A percentile compares a stretch with the other conserved stretches of the same genome.
These are phyloP conservation scores for Alliaria petiolata DNA, from an alignment of 345 rosid species.

Conservation along the genomic window DNA sequence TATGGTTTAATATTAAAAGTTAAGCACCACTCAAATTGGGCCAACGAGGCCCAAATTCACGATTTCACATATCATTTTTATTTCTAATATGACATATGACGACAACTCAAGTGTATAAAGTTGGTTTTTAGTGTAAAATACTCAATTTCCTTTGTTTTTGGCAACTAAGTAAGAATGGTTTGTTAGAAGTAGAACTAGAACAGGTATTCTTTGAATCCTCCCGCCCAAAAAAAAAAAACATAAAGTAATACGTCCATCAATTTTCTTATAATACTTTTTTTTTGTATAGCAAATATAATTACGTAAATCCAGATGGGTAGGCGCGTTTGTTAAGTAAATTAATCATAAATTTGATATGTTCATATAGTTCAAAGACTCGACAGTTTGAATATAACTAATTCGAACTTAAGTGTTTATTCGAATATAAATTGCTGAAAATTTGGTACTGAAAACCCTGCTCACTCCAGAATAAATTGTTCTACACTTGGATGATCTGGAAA, in stretches of 20 bases:
- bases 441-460: not conserved
- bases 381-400: not conserved
- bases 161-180: too few species aligned
- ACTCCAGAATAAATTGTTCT: not conserved
- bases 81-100: too few species aligned
- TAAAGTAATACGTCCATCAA: not conserved
- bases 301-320: not conserved
- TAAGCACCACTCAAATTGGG: not conserved
- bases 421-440: not conserved
- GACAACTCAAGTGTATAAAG: too few species aligned
- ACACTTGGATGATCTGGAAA: slow-evolving; percentile 17
- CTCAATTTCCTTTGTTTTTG: too few species aligned
- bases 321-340: not conserved
- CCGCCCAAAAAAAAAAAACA: not conserved
- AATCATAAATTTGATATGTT: not conserved
- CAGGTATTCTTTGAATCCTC: not conserved
- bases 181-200: too few species aligned
- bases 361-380: not conserved
- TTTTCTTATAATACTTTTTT: not conserved
- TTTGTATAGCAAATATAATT: too few species aligned
- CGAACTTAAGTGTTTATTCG: not conserved
- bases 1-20: too few species aligned
- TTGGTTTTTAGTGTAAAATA: too few species aligned
- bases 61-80: too few species aligned
- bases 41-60: not conserved